These are phyloP conservation scores for Isoetes taiwanensis DNA, from an alignment of 75 land plant species.

Conservation along the genomic window DNA sequence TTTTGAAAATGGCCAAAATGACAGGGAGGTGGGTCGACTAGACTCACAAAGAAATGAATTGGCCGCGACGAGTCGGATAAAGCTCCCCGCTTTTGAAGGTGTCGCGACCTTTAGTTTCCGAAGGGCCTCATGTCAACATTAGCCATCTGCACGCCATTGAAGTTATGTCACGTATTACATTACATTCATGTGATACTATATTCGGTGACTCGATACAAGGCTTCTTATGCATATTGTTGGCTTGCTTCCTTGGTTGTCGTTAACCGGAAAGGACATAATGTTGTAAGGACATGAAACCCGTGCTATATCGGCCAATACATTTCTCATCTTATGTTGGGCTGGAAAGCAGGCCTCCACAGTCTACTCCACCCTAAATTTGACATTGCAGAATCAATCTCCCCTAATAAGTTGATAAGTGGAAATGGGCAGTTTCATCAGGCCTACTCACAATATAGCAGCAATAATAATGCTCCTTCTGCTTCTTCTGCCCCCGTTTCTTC, in stretches of 20 bases:
- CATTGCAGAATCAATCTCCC: too few species aligned
- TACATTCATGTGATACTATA: slow-evolving; percentile 85
- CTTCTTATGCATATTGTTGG: slow-evolving; percentile 93
- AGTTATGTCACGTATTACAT: slow-evolving; percentile 79
- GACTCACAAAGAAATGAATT: slow-evolving; percentile 50
- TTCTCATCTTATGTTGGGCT: too few species aligned
- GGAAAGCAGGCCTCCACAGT: too few species aligned
- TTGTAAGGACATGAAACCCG: too few species aligned
- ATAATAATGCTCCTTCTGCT: too few species aligned
- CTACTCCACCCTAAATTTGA: too few species aligned
- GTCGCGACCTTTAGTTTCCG: slow-evolving; percentile 94
- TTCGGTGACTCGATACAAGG: slow-evolving; percentile 86
- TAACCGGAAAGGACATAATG: too few species aligned
- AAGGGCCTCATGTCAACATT: slow-evolving; percentile 94
- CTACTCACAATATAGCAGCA: too few species aligned
- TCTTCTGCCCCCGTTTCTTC: too few species aligned
- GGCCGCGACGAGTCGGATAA: slow-evolving; percentile 26
- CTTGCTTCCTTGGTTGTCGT: slow-evolving; percentile 84
- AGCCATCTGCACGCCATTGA: slow-evolving; percentile 90
- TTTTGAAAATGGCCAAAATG: slow-evolving; percentile 31
- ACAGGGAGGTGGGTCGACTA: slow-evolving; percentile 41
- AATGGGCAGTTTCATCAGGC: too few species aligned
- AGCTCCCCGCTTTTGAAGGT: slow-evolving; percentile 89
- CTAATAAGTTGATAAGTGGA: too few species aligned
- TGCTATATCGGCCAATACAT: too few species aligned